A percentile compares a stretch with the other conserved stretches of the same genome.
These are phyloP conservation scores for Globisporangium barbulae DNA, from an alignment of 352 stramenopile genomes.

Conservation along the genomic window DNA sequence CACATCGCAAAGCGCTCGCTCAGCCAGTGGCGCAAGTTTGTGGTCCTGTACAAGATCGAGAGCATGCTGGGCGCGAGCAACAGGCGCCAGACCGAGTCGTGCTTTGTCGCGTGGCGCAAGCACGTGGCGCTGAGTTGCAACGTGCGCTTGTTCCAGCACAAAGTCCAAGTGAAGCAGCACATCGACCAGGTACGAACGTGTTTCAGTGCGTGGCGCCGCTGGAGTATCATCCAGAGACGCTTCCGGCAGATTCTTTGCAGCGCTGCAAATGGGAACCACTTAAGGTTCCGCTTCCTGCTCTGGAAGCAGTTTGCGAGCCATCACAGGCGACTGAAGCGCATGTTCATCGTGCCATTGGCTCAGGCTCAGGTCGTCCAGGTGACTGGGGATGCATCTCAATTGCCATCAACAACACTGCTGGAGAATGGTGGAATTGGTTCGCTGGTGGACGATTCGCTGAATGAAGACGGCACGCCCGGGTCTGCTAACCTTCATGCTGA, in stretches of 20 bases:
- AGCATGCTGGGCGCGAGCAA: constrained; percentile 37
- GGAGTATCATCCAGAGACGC: constrained; percentile 23
- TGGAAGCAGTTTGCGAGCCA: constrained; percentile 45
- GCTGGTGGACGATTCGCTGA: not conserved
- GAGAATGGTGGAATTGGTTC: not conserved
- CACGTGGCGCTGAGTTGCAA: constrained; percentile 15
- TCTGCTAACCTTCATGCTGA: not conserved
- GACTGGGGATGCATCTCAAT: not conserved
- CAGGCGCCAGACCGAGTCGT: constrained; percentile 20
- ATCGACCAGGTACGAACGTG: constrained; percentile 11
- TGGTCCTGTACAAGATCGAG: constrained; percentile 50
- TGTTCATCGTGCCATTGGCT: constrained; percentile 13
- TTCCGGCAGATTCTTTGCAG: constrained; percentile 35
- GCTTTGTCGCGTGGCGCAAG: constrained; percentile 51
- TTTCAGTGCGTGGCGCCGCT: constrained; percentile 36
- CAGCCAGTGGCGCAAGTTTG: constrained; percentile 35
- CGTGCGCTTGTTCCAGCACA: constrained; percentile 24
- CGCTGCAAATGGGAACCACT: constrained; percentile 28
- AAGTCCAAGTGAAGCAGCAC: constrained; percentile 12
- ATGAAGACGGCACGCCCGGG: not conserved
- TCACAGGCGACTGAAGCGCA: constrained; percentile 23
- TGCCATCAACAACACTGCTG: not conserved
- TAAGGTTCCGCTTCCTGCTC: constrained; percentile 49
- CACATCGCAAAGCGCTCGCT: constrained; percentile 16
- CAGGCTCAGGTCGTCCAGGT: not conserved